Conservation (phyloP, 2,329 filamentous ascomycete species). For the Penicillium brasilianum region DNA sequence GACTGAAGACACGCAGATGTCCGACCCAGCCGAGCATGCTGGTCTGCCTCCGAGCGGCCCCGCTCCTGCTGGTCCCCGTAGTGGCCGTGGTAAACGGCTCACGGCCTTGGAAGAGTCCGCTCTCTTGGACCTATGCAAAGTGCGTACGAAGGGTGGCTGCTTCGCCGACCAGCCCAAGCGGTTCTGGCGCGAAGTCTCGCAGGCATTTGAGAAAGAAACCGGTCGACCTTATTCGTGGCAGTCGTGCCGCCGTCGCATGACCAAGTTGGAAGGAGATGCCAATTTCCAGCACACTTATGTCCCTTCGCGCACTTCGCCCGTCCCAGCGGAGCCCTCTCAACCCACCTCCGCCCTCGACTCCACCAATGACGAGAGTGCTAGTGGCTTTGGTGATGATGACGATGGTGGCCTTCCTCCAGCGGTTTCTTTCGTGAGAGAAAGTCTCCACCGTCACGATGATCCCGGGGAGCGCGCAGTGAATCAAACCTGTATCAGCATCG, state of each 20-base stretch:
- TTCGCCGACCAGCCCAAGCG: constrained; percentile 18
- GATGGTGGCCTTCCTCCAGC: constrained; percentile 6
- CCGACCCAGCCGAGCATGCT: not conserved
- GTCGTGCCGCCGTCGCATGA: constrained; percentile 35
- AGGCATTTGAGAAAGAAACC: constrained; percentile 19
- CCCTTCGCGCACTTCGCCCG: too few species aligned
- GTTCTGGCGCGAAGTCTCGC: constrained; percentile 32
- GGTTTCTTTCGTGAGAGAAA: not conserved
- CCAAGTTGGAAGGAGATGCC: not conserved
- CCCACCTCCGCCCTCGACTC: not conserved
- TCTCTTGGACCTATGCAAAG: not conserved
- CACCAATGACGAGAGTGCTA: not conserved
- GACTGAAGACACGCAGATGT: not conserved
- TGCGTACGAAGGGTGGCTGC: not conserved
- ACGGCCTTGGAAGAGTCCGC: not conserved
- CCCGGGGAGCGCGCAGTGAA: not conserved
- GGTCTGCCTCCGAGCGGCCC: not conserved
- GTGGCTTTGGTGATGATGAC: not conserved
- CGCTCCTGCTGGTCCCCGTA: not conserved
- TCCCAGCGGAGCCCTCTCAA: not conserved
- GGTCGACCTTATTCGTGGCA: constrained; percentile 37
- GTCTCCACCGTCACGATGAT: not conserved
- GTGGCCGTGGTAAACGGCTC: constrained; percentile 9
- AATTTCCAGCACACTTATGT: not conserved
- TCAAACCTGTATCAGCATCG: too few species aligned